Base-by-base conservation (phyloP, 768 basidiomycete species). In the Naganishia randhawae region DNA sequence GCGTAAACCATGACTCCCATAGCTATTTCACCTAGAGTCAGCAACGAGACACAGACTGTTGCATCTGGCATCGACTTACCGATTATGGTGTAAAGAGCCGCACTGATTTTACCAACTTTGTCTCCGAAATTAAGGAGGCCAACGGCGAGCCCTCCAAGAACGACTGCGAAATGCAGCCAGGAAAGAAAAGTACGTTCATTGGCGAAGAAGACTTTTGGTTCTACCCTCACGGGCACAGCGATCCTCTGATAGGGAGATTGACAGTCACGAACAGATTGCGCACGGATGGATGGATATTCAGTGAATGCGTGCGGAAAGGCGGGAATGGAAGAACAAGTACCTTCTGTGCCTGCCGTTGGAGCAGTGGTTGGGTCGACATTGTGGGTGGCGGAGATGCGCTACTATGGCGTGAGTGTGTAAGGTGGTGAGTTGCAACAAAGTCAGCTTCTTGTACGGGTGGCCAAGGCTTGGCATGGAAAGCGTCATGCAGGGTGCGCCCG, bases 1-100 rank as follows among this genome's bases (percentile, higher is more conserved):
- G 96, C 95, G 80, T 99, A 99, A 13, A 91, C 77, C 96, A 99
- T 98, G 69, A 98, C 92, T n/a, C 86, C 91, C 87, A 98, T 90
- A 41, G 95, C 95, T 96, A 73, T 2, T 63, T 32, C 55, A 53
- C 32, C 55, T 65, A 53, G 17, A 61, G 63, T 69, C n/a, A 11
- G 48, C 74, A 80, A 50, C 48, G 54, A 51, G 5, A 27, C 6
- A 4, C 3, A 11, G 4, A 51, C 8, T 22, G 27, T 5, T 9
- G 45, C 14, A 50, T 32, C 22, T 33, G 11, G 45, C 29, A 29
- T 27, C 5, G 45, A 83, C 88, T 67, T 73, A 93, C 93, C 92
- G 71, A 98, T 92, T 68, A 89, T 80, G 25, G 93, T 96, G 82
- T 96, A 98, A 89, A 98, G 89, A 14, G 88, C 93, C 25, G 95